These are phyloP conservation scores for Beauveria sp. DNA, from an alignment of 2,329 filamentous ascomycete species.

Conservation along the genomic window DNA sequence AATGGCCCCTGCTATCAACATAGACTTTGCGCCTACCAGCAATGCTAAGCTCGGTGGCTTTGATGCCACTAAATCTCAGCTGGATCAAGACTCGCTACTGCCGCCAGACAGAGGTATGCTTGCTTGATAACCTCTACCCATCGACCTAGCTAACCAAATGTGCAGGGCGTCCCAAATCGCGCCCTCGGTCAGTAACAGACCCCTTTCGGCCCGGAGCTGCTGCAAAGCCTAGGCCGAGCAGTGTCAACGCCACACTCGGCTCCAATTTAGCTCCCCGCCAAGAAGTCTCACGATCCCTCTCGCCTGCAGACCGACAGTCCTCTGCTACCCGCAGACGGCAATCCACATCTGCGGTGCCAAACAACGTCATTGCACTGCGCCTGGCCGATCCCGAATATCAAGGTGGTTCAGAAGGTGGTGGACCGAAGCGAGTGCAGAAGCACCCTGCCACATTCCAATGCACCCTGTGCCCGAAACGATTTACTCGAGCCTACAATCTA, in stretches of 20 bases:
- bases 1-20: conserved; percentile 93
- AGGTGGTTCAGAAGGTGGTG: conserved; percentile 52
- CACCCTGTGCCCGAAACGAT: conserved; percentile 84
- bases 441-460: conserved; percentile 98
- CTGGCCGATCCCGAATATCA: conserved; percentile 84
- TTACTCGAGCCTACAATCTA: conserved; percentile 93
- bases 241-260: conserved; percentile 32
- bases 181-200: conserved; percentile 51
- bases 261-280: conserved; percentile 37
- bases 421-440: conserved; percentile 82
- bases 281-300: conserved; percentile 48
- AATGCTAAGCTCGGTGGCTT: conserved; percentile 26
- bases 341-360: conserved; percentile 55
- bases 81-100: conserved; percentile 71
- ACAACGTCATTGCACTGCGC: conserved; percentile 71
- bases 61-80: conserved; percentile 50
- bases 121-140: background rate
- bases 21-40: conserved; percentile 79
- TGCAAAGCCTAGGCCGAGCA: conserved; percentile 30
- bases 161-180: conserved; percentile 37
- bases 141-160: conserved; percentile 5
- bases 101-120: conserved; percentile 64
- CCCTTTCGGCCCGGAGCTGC: conserved; percentile 46
- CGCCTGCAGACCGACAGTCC: conserved; percentile 47
- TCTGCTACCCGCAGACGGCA: conserved; percentile 40